Percentiles rank a stretch among this genome's conserved stretches.
phyloP scores from a whole-genome alignment of 2,329 filamentous ascomycete genomes.

The Hypomyces rosellus region DNA sequence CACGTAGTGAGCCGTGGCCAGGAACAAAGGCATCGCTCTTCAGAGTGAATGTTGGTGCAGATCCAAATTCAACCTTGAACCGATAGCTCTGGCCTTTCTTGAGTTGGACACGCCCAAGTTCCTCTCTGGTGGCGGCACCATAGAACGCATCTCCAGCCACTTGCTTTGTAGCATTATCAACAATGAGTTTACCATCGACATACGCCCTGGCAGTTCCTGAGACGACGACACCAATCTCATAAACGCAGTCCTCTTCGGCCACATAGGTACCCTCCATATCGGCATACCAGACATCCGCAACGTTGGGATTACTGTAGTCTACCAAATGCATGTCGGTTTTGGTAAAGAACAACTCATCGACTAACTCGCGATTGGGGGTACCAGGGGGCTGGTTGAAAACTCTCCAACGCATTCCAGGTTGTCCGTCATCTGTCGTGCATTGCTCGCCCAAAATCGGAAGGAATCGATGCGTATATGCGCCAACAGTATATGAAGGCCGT shows the following conservation, averaged over 20 bases:
- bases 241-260: constrained; percentile 53
- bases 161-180: constrained; percentile 62
- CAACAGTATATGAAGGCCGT: constrained; percentile 47
- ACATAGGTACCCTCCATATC: constrained; percentile 56
- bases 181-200: constrained; percentile 54
- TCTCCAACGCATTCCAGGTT: constrained; percentile 54
- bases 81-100: constrained; percentile 54
- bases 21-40: constrained; percentile 44
- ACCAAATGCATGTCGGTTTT: constrained; percentile 46
- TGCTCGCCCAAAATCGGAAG: constrained; percentile 52
- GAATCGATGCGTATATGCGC: constrained; percentile 59
- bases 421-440: constrained; percentile 45
- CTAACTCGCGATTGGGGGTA: constrained; percentile 37
- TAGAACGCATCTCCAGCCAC: constrained; percentile 58
- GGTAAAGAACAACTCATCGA: constrained; percentile 44
- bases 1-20: constrained; percentile 54
- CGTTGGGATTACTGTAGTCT: constrained; percentile 46
- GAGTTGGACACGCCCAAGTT: constrained; percentile 51
- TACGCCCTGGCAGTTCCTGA: constrained; percentile 60
- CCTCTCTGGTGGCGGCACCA: constrained; percentile 57
- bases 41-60: constrained; percentile 51
- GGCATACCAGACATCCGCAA: constrained; percentile 52
- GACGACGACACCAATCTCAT: constrained; percentile 61
- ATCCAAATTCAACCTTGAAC: constrained; percentile 54
- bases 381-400: constrained; percentile 55